Percentiles rank a stretch among this genome's conserved stretches.
phyloP scores from a whole-genome alignment of 139 green algal genomes.

The Prasinococcaceae sp. region DNA sequence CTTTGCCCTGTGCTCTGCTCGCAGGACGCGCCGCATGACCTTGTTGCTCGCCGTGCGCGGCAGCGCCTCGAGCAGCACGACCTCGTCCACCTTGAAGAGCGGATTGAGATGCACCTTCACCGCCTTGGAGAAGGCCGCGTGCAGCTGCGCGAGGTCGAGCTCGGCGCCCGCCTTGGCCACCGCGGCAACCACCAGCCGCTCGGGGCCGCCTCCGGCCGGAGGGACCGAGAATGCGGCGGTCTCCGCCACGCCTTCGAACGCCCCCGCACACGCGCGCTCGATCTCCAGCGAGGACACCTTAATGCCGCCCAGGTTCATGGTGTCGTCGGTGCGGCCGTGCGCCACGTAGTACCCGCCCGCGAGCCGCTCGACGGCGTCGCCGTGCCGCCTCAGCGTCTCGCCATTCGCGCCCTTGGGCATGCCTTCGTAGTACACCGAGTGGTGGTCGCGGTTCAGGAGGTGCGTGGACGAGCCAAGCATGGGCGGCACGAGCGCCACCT shows the following conservation, averaged over 20 bases:
- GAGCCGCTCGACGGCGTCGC: constrained; percentile 65
- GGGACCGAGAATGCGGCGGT: constrained; percentile 63
- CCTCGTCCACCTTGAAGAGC: constrained; percentile 63
- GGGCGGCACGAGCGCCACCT: constrained; percentile 57
- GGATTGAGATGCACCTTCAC: constrained; percentile 66
- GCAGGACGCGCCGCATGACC: constrained; percentile 53
- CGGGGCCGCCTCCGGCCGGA: constrained; percentile 52
- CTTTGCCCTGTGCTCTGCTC: constrained; percentile 8
- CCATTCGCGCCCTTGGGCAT: constrained; percentile 47
- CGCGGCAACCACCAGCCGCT: constrained; percentile 65
- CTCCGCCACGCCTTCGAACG: constrained; percentile 33
- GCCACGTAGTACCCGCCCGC: constrained; percentile 46
- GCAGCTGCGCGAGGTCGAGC: background rate
- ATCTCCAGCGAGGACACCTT: constrained; percentile 77
- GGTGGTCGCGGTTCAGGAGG: constrained; percentile 73
- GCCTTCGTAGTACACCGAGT: constrained; percentile 62
- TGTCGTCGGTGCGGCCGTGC: constrained; percentile 76
- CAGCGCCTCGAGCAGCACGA: constrained; percentile 40
- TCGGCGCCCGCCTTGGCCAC: constrained; percentile 30
- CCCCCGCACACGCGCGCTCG: constrained; percentile 47
- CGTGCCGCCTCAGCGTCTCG: constrained; percentile 61
- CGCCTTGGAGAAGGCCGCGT: constrained; percentile 19
- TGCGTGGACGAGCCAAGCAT: constrained; percentile 60
- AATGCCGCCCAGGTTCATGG: constrained; percentile 87
- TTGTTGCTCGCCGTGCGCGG: constrained; percentile 82